Base-by-base conservation (phyloP, 2,329 filamentous ascomycete genomes). In the Thelonectria blattea region DNA sequence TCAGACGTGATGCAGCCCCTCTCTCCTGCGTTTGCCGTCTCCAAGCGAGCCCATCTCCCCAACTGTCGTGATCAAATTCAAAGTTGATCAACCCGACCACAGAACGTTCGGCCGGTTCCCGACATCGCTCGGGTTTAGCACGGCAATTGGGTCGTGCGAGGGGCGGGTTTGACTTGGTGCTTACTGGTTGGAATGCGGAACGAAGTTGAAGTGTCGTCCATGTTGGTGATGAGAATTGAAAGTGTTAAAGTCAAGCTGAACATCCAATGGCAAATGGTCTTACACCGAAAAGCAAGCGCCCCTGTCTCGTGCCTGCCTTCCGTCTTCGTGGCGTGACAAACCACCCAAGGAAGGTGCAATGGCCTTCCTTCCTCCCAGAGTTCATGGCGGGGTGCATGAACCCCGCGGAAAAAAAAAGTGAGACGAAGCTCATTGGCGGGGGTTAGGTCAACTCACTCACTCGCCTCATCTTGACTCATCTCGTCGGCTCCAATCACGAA, bases 341-440 rank as follows among this genome's bases (percentile, higher is more conserved):
- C n/a, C 9, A 43, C 17, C 17, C 39, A 17, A 14, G 47, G 12
- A 7, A 48, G 27, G 27, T 14, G 34, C 34, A 37, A 37, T 37
- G 34, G 11, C 11, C 12, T 34, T 34, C 18, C 8, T 5, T 11
- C 18, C 9, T 37, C 20, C 5, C 22, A 30, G 27, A 30, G 27
- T 30, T 20, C 14, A 66, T 68, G 67, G 67, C 63, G 65, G 66
- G 64, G 63, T 69, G 63, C 65, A 65, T 65, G 20, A 62, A 61
- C 66, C 52, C 37, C 43, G 24, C 49, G 49, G n/a, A 49, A 50
- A 47, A 27, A 20, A 59, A 58, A 39, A 39, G 42, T 46, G 30
- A 30, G 27, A 41, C 5, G 32, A 22, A 22, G 22, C 12, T 12
- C 39, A 42, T 39, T 61, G 55, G 65, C 67, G 67, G 67, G 67